phyloP scores from a whole-genome alignment of 768 basidiomycete genomes.

The Russula sp. region DNA sequence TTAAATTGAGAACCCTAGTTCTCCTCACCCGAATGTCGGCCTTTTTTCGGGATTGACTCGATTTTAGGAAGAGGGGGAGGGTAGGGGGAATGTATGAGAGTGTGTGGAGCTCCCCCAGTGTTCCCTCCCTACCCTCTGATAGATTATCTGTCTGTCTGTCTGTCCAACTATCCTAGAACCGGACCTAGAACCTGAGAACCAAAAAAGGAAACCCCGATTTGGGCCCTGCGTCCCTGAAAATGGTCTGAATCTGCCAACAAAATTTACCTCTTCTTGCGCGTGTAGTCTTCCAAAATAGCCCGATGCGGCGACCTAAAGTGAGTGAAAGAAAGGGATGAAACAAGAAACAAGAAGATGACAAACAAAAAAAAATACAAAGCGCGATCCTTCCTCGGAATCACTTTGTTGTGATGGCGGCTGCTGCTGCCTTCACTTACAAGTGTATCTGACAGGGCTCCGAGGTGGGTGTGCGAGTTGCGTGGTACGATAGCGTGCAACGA shows the following conservation, averaged over 20 bases:
- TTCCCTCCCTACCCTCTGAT: background rate
- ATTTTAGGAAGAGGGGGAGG: background rate
- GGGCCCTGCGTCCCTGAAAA: background rate
- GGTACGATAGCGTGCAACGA: background rate
- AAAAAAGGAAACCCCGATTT: slow-evolving; percentile 4
- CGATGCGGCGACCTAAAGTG: background rate
- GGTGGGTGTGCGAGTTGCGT: background rate
- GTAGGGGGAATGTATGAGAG: background rate
- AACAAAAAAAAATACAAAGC: no score
- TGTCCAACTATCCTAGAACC: background rate
- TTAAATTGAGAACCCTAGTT: background rate
- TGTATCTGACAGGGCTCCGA: background rate
- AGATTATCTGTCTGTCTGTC: background rate
- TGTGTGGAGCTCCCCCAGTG: background rate
- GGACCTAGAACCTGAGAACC: background rate
- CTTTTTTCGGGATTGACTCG: background rate
- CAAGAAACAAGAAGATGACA: background rate
- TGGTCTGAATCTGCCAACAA: background rate
- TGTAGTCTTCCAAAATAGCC: background rate
- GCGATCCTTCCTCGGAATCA: background rate
- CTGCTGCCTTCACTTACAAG: background rate
- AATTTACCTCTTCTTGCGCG: background rate
- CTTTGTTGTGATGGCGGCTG: background rate
- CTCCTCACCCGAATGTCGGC: no score
- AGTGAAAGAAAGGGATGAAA: background rate